Conservation (phyloP, 768 basidiomycete species). For the Pisolithus marmoratus region DNA sequence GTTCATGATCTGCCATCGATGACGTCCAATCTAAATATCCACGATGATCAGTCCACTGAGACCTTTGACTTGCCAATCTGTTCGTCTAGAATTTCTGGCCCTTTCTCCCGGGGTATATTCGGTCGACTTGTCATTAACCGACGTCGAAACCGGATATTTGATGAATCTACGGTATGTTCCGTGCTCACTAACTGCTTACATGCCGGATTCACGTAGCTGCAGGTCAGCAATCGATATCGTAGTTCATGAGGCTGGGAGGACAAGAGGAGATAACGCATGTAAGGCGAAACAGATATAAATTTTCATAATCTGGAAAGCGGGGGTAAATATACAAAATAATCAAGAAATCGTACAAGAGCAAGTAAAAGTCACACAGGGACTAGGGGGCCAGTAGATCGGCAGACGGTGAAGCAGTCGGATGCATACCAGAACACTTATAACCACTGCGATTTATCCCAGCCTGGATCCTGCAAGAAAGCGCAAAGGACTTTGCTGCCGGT, state of each 20-base stretch:
- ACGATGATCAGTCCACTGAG: constrained; percentile 53
- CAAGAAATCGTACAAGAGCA: neutral
- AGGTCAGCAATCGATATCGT: constrained; percentile 76
- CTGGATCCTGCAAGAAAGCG: constrained; percentile 91
- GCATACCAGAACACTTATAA: constrained; percentile 33
- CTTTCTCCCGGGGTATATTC: constrained; percentile 75
- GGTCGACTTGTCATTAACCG: constrained; percentile 68
- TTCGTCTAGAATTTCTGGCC: constrained; percentile 81
- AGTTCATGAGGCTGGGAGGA: constrained; percentile 45
- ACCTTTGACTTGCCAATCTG: constrained; percentile 81
- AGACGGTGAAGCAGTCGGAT: neutral
- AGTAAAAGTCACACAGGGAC: neutral
- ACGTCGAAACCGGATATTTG: constrained; percentile 65
- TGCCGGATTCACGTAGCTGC: constrained; percentile 3
- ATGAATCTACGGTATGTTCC: constrained; percentile 63
- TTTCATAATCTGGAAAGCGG: neutral
- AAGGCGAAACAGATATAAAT: neutral
- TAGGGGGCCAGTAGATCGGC: neutral
- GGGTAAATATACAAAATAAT: constrained; percentile 1
- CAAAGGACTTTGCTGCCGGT: constrained; percentile 97
- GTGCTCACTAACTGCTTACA: neutral
- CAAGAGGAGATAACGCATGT: constrained; percentile 8
- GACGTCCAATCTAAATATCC: constrained; percentile 1
- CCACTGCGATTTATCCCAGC: constrained; percentile 84
- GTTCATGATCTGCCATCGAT: constrained; percentile 22